Percentiles rank a stretch among this genome's conserved stretches.
Conservation (phyloP, 2,329 filamentous ascomycete species). For the Verticillium nubilum region DNA sequence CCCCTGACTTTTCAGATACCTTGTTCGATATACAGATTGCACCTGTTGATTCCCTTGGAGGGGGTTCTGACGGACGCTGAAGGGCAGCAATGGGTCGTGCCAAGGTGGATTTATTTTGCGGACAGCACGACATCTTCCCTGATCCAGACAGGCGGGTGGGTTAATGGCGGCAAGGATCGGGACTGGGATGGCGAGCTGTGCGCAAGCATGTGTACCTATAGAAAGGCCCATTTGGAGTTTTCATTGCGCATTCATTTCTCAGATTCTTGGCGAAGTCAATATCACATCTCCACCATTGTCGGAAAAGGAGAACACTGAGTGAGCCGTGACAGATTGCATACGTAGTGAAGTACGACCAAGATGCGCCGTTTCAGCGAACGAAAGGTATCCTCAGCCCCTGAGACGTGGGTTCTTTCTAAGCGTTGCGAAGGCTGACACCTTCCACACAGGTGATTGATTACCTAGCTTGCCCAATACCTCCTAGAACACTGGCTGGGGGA, state of each 20-base stretch:
- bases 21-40: conserved; percentile 52
- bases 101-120: not conserved
- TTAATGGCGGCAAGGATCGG: not conserved
- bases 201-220: not conserved
- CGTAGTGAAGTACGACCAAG: too few species aligned
- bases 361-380: too few species aligned
- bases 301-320: too few species aligned
- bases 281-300: not conserved
- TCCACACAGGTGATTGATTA: too few species aligned
- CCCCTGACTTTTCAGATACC: conserved; percentile 43
- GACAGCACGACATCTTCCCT: not conserved
- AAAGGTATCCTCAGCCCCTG: too few species aligned
- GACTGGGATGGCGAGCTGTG: not conserved
- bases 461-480: too few species aligned
- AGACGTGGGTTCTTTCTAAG: too few species aligned
- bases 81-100: not conserved
- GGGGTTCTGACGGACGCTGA: not conserved
- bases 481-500: too few species aligned
- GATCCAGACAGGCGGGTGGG: not conserved
- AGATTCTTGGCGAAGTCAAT: not conserved
- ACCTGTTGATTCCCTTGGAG: conserved; percentile 9
- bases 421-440: too few species aligned
- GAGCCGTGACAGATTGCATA: too few species aligned
- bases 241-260: not conserved
- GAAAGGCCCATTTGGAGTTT: not conserved